phyloP scores from a whole-genome alignment of 2,329 filamentous ascomycete species.

The Exophiala phaeomuriformis region DNA sequence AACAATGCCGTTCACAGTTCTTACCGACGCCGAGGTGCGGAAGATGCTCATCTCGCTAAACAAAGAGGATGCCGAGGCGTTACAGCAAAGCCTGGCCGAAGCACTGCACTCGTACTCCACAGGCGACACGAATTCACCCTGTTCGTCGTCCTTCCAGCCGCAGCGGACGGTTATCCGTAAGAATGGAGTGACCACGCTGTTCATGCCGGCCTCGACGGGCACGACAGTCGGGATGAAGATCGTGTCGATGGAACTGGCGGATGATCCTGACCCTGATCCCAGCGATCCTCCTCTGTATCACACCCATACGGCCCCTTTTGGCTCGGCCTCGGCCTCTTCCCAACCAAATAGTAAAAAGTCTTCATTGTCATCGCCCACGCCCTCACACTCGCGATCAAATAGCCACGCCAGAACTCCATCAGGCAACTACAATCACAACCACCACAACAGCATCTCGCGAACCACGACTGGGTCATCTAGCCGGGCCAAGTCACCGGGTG shows the following conservation, averaged over 20 bases:
- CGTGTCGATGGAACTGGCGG: constrained; percentile 46
- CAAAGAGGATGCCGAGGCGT: constrained; percentile 49
- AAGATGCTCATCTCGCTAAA: constrained; percentile 49
- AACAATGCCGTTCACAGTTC: constrained; percentile 54
- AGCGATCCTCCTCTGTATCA: too few species aligned
- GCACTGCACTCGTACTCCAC: constrained; percentile 60
- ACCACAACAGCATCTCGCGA: too few species aligned
- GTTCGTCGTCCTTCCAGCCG: constrained; percentile 55
- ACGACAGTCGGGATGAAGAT: constrained; percentile 58
- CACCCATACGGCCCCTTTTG: too few species aligned
- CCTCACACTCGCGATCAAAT: not conserved
- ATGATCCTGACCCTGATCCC: not conserved
- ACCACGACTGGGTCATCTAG: too few species aligned
- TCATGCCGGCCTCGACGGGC: constrained; percentile 59
- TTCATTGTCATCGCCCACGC: constrained; percentile 8
- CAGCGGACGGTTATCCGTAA: constrained; percentile 54
- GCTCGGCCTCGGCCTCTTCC: too few species aligned
- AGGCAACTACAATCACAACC: not conserved
- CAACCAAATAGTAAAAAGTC: not conserved
- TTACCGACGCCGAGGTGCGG: constrained; percentile 51
- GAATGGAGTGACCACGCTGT: constrained; percentile 56
- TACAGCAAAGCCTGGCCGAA: constrained; percentile 53
- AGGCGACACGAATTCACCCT: constrained; percentile 51
- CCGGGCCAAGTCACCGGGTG: constrained; percentile 26
- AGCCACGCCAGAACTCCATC: constrained; percentile 14